phyloP scores from a whole-genome alignment of 495 filamentous ascomycete species.

The Penicillium cataractarum region DNA sequence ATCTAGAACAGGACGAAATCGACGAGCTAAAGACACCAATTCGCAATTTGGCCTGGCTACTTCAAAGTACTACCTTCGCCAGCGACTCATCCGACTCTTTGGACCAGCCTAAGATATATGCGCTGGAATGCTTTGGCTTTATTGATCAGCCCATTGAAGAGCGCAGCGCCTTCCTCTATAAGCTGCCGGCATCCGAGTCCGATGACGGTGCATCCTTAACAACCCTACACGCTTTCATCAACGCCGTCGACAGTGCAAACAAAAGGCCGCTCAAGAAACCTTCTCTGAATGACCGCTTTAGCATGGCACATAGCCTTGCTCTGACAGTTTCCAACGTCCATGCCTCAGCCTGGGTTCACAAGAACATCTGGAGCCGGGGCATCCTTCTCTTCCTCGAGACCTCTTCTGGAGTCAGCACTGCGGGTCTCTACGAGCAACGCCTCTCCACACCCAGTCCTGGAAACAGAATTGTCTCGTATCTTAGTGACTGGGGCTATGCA shows the following conservation, averaged over 20 bases:
- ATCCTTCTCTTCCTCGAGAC: conserved; percentile 29
- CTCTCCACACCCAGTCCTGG: neutral
- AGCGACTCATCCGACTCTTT: conserved; percentile 7
- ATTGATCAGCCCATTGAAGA: conserved; percentile 25
- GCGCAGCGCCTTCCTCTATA: conserved; percentile 22
- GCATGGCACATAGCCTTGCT: conserved; percentile 28
- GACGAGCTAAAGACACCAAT: conserved; percentile 22
- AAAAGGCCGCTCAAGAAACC: conserved; percentile 20
- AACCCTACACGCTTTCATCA: conserved; percentile 28
- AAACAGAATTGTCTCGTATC: conserved; percentile 19
- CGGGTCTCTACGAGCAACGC: conserved; percentile 12
- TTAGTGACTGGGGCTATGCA: conserved; percentile 30
- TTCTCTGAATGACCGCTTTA: conserved; percentile 27
- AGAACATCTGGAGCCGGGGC: conserved; percentile 33
- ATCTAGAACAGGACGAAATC: conserved; percentile 23
- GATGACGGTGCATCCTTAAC: conserved; percentile 6
- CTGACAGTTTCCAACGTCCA: conserved; percentile 30
- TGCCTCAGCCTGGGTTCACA: conserved; percentile 33
- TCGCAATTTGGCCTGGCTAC: conserved; percentile 24
- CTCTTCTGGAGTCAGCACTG: conserved; percentile 7
- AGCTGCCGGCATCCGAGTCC: conserved; percentile 15
- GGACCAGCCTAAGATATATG: conserved; percentile 28
- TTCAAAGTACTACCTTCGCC: conserved; percentile 26
- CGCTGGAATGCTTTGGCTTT: conserved; percentile 24
- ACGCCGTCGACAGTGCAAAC: conserved; percentile 17